These are phyloP conservation scores for Gossypium mustelinum DNA, from an alignment of 345 rosid species.

Conservation along the genomic window DNA sequence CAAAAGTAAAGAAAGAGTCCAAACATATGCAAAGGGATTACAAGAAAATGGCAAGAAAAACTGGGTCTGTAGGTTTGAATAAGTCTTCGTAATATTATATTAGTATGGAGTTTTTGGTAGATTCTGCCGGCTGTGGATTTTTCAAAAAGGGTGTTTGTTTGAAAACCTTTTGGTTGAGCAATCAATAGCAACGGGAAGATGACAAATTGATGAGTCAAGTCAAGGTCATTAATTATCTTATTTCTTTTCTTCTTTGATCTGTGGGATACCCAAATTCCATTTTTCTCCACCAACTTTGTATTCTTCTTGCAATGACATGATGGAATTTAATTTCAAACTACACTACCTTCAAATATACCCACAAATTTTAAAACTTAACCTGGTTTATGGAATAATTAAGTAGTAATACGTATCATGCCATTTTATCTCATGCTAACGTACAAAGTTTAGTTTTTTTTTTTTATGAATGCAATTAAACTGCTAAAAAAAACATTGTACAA, in stretches of 20 bases:
- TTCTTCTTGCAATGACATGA: background rate
- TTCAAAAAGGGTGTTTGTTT: no score
- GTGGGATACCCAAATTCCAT: no score
- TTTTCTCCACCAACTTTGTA: background rate
- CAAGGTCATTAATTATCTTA: background rate
- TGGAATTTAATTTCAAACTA: no score
- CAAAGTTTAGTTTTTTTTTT: fast-evolving
- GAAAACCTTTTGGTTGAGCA: background rate
- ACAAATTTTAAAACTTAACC: no score
- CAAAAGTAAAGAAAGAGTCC: background rate
- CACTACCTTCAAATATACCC: no score
- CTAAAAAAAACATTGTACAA: fast-evolving
- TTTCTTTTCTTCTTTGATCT: background rate
- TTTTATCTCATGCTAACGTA: fast-evolving
- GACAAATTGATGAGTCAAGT: background rate
- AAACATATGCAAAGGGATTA: background rate
- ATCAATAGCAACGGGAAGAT: background rate
- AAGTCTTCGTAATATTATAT: background rate
- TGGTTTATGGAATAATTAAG: no score
- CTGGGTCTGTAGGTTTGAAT: slow-evolving; percentile 5
- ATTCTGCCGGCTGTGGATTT: background rate
- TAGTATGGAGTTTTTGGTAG: background rate
- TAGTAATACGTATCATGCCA: no score
- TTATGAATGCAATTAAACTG: no score
- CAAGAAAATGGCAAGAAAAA: background rate